These are phyloP conservation scores for Ganoderma leucocontextum DNA, from an alignment of 1,284 basidiomycete species.

Conservation along the genomic window DNA sequence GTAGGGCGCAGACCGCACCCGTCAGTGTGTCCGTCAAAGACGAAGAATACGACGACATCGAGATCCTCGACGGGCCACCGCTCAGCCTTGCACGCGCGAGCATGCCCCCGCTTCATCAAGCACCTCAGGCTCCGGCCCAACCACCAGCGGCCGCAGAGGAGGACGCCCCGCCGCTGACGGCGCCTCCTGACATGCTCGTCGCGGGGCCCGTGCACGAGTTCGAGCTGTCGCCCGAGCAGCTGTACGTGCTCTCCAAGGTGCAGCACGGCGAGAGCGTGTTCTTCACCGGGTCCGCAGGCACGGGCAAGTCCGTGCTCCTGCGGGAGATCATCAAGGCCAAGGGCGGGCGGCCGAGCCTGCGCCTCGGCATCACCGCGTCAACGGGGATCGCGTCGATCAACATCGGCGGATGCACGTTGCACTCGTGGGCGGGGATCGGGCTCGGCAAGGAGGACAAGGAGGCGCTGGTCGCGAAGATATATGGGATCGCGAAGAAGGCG, in stretches of 20 bases:
- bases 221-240: constrained; percentile 61
- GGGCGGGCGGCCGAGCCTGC: constrained; percentile 21
- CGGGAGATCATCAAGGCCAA: constrained; percentile 81
- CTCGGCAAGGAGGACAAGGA: constrained; percentile 78
- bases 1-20: neutral
- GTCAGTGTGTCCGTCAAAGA: neutral
- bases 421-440: constrained; percentile 93
- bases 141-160: neutral
- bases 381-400: constrained; percentile 95
- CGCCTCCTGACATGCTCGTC: constrained; percentile 12
- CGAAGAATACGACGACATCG: constrained; percentile 7
- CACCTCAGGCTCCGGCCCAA: neutral
- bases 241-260: constrained; percentile 62
- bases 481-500: constrained; percentile 41
- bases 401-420: constrained; percentile 92
- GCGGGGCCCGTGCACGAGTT: constrained; percentile 19
- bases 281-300: constrained; percentile 87
- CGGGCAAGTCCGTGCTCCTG: constrained; percentile 95
- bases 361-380: constrained; percentile 69
- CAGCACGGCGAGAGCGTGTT: constrained; percentile 72
- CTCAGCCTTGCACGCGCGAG: neutral
- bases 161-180: constrained; percentile 1
- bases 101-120: neutral
- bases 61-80: constrained; percentile 11
- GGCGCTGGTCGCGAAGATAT: constrained; percentile 72